Evolutionary conservation across 169 alveolate genomes (phyloP).

Genomic region (Plasmodium falciparum): DNA sequence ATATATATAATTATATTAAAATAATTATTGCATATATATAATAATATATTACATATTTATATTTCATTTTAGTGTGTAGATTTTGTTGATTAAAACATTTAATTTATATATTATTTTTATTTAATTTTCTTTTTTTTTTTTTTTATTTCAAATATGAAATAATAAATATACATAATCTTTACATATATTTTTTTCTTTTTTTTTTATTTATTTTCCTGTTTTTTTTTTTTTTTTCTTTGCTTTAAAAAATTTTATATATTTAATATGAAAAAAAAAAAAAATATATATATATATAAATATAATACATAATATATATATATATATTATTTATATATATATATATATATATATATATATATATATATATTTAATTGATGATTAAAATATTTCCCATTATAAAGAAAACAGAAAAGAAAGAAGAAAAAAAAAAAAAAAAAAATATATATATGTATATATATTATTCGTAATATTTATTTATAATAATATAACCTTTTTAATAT

Average conservation of each 20-base stretch:
- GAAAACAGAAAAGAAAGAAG: conserved; percentile 7
- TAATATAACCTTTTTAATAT: too few relatives aligned
- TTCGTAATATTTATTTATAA: too few relatives aligned
- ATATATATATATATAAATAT: conserved; percentile 2
- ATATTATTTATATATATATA: conserved; percentile 31
- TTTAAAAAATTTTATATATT: neutral
- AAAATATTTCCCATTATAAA: conserved; percentile 12
- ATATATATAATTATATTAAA: neutral
- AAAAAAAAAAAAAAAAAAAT: neutral
- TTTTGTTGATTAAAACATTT: neutral
- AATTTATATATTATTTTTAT: neutral
- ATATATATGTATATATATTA: neutral
- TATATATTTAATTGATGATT: conserved; percentile 3
- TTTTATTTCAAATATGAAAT: neutral
- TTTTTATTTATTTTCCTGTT: neutral
- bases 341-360: conserved; percentile 12
- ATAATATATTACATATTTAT: neutral
- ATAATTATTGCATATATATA: neutral
- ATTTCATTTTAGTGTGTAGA: conserved; percentile 5
- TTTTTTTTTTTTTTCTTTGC: neutral
- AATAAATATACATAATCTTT: too few relatives aligned
- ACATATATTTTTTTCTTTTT: neutral
- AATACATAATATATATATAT: conserved; percentile 3
- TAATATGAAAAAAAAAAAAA: neutral
- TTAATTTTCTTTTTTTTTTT: neutral